A percentile compares a stretch with the other conserved stretches of the same genome.
These are phyloP conservation scores for Naganishia kalamii DNA, from an alignment of 768 basidiomycete genomes.

Conservation along the genomic window DNA sequence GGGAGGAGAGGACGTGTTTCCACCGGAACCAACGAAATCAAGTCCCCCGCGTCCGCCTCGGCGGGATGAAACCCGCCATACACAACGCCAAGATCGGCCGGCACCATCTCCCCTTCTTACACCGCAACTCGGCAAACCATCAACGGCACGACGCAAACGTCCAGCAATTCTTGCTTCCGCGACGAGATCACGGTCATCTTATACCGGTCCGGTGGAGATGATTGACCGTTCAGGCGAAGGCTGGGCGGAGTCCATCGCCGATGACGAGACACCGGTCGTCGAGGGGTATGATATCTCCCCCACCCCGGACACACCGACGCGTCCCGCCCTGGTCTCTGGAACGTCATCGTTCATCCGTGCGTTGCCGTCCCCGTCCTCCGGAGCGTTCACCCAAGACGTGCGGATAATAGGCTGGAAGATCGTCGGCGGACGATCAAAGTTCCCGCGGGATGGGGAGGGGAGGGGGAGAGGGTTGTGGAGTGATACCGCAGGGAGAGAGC, in stretches of 20 bases:
- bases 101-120: not conserved
- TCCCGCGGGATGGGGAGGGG: not conserved
- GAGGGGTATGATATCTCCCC: not conserved
- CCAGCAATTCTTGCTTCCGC: not conserved
- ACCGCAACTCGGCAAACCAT: not conserved
- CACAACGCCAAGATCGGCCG: not conserved
- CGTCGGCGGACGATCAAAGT: conserved; percentile 32
- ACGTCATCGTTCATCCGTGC: not conserved
- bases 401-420: conserved; percentile 39
- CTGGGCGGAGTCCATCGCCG: not conserved
- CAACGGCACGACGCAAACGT: not conserved
- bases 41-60: not conserved
- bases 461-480: conserved; percentile 21
- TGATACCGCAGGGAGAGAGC: not conserved
- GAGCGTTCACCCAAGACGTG: conserved; percentile 36
- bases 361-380: not conserved
- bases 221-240: conserved; percentile 5
- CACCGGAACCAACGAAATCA: not conserved
- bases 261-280: not conserved
- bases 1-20: not conserved
- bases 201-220: conserved; percentile 7
- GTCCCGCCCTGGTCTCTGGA: not conserved
- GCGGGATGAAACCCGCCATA: not conserved
- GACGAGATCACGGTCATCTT: not conserved
- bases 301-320: not conserved